These are phyloP conservation scores for Hordeum pubiflorum DNA, from an alignment of 202 grass and related monocot genomes.

Conservation along the genomic window DNA sequence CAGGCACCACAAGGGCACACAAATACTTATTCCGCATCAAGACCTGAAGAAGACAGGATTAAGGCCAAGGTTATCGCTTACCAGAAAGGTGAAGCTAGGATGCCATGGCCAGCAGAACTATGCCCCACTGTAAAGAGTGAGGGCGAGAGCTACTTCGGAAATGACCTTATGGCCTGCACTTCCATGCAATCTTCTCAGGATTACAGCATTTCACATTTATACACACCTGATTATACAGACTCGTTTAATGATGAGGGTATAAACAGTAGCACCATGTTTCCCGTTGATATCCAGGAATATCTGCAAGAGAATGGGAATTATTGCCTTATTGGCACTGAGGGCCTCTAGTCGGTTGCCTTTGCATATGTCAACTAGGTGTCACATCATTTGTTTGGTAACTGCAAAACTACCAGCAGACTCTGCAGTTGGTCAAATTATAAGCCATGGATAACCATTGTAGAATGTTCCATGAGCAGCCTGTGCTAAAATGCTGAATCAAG, in stretches of 20 bases:
- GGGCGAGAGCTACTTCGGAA: too few relatives aligned
- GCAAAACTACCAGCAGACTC: too few relatives aligned
- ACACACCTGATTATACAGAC: too few relatives aligned
- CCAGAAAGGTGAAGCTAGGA: constrained; percentile 26
- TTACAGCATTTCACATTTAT: too few relatives aligned
- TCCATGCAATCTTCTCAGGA: too few relatives aligned
- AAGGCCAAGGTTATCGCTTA: constrained; percentile 21
- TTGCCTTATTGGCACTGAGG: constrained; percentile 49
- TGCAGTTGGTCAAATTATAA: too few relatives aligned
- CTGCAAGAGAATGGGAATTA: neutral
- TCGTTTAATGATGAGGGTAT: neutral
- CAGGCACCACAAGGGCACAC: constrained; percentile 43
- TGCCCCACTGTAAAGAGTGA: too few relatives aligned
- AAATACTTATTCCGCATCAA: constrained; percentile 33
- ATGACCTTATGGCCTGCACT: too few relatives aligned
- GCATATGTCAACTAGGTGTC: constrained; percentile 48
- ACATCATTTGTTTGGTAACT: too few relatives aligned
- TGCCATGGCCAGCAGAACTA: neutral
- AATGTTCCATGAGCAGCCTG: too few relatives aligned
- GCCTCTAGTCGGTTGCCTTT: constrained; percentile 54
- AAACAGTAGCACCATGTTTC: constrained; percentile 32
- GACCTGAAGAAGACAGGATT: constrained; percentile 32
- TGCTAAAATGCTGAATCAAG: too few relatives aligned
- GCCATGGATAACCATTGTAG: too few relatives aligned
- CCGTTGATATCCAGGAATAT: constrained; percentile 23